phyloP scores from a whole-genome alignment of 768 basidiomycete species.

The Kwoniella heveanensis region DNA sequence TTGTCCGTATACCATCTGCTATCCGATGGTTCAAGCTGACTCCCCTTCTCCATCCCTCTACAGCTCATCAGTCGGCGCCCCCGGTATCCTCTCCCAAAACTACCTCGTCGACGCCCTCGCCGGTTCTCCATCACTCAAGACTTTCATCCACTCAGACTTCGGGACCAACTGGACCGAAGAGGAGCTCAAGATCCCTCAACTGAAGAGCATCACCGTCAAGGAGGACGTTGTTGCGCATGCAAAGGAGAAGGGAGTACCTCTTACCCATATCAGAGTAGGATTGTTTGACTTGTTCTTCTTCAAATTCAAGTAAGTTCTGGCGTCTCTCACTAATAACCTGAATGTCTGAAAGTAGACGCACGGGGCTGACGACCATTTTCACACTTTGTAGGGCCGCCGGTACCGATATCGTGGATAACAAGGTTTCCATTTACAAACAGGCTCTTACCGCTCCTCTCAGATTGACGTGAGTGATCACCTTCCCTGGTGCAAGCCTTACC shows the following conservation, averaged over 20 bases:
- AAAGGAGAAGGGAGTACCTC: slow-evolving; percentile 12
- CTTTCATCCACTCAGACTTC: slow-evolving; percentile 26
- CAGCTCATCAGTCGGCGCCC: slow-evolving; percentile 23
- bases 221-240: slow-evolving; percentile 5
- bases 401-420: slow-evolving; percentile 24
- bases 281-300: slow-evolving; percentile 18
- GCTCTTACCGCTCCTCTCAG: slow-evolving; percentile 5
- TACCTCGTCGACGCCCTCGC: slow-evolving; percentile 14
- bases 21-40: not conserved
- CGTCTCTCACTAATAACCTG: not conserved
- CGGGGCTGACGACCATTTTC: not conserved
- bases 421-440: slow-evolving; percentile 13
- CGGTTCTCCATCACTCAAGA: slow-evolving; percentile 12
- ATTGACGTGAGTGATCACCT: slow-evolving; percentile 17
- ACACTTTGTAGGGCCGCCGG: slow-evolving; percentile 10
- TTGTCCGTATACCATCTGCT: too few relatives aligned
- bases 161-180: slow-evolving; percentile 24
- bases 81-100: slow-evolving; percentile 8
- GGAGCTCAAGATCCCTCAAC: slow-evolving; percentile 6
- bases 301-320: slow-evolving; percentile 17
- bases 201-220: slow-evolving; percentile 12
- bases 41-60: not conserved
- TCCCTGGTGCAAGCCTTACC: not conserved
- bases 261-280: slow-evolving; percentile 12
- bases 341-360: too few relatives aligned